phyloP scores from a whole-genome alignment of 2,329 filamentous ascomycete species.

The Aspergillus awamori region DNA sequence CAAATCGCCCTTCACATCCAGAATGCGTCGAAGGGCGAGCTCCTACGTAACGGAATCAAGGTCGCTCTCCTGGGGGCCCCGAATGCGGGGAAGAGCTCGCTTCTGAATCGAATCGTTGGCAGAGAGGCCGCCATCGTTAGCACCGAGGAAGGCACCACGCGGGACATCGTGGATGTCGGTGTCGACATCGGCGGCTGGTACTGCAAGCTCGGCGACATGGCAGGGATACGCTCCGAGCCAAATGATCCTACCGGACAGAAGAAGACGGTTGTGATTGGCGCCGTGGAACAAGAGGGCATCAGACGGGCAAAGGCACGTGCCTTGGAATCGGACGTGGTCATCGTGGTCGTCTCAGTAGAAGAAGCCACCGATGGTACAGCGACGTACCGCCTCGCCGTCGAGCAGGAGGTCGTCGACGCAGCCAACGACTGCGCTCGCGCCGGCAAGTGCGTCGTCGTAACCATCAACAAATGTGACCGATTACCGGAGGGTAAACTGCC shows the following conservation, averaged over 20 bases:
- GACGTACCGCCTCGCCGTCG: constrained; percentile 42
- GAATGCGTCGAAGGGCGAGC: constrained; percentile 79
- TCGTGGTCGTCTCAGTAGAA: constrained; percentile 79
- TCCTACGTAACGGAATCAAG: constrained; percentile 81
- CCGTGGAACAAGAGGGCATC: constrained; percentile 87
- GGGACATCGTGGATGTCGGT: constrained; percentile 89
- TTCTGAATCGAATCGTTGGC: constrained; percentile 88
- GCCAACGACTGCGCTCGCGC: constrained; percentile 53
- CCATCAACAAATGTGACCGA: constrained; percentile 64
- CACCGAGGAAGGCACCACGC: constrained; percentile 85
- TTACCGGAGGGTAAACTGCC: constrained; percentile 31
- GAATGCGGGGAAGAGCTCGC: constrained; percentile 91
- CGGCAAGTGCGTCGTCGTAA: constrained; percentile 59
- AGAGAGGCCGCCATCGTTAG: constrained; percentile 95
- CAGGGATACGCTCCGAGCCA: constrained; percentile 68
- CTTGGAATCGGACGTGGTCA: constrained; percentile 78
- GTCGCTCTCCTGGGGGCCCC: constrained; percentile 87
- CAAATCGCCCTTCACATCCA: constrained; percentile 70
- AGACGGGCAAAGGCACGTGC: constrained; percentile 80
- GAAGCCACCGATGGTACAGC: constrained; percentile 24
- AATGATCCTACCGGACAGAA: constrained; percentile 18
- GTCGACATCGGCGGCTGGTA: constrained; percentile 88
- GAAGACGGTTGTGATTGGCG: constrained; percentile 57
- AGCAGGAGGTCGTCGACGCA: constrained; percentile 61
- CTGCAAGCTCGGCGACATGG: constrained; percentile 93